phyloP scores from a whole-genome alignment of 2,329 filamentous ascomycete species.

The Chrysosphaeria jannelii region DNA sequence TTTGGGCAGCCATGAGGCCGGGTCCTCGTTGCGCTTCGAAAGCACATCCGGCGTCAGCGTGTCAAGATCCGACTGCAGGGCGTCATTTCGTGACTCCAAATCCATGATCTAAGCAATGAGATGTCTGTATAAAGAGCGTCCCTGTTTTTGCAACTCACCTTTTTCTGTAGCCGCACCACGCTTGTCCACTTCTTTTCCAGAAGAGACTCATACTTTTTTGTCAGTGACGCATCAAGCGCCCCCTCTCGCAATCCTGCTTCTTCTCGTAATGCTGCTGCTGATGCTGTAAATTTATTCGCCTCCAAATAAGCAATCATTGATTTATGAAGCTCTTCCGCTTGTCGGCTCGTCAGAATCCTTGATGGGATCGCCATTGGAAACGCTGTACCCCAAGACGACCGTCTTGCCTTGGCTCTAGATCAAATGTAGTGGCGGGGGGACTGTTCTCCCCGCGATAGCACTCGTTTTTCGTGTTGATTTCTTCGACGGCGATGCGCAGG shows the following conservation, averaged over 20 bases:
- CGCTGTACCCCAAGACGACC: too few relatives aligned
- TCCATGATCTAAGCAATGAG: constrained; percentile 85
- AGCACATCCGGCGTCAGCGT: constrained; percentile 49
- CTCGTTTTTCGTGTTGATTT: too few relatives aligned
- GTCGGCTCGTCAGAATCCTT: constrained; percentile 22
- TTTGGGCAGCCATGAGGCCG: constrained; percentile 60
- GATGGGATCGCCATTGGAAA: too few relatives aligned
- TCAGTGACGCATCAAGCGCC: constrained; percentile 46
- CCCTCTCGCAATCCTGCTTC: constrained; percentile 38
- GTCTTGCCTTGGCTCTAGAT: too few relatives aligned
- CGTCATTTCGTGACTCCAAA: constrained; percentile 43
- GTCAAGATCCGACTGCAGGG: constrained; percentile 59
- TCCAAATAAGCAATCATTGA: constrained; percentile 72
- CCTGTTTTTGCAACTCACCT: constrained; percentile 20
- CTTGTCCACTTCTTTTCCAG: constrained; percentile 98
- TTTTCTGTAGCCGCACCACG: constrained; percentile 81
- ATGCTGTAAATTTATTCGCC: constrained; percentile 38
- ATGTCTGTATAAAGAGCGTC: not conserved
- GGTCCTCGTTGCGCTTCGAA: constrained; percentile 55
- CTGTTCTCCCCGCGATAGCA: too few relatives aligned
- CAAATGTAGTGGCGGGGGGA: too few relatives aligned
- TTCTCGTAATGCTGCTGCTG: constrained; percentile 39
- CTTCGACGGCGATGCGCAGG: too few relatives aligned
- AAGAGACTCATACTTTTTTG: constrained; percentile 81
- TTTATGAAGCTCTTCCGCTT: constrained; percentile 87